Base-by-base conservation (phyloP, 352 stramenopile genomes). In the Globisporangium camurandrum region DNA sequence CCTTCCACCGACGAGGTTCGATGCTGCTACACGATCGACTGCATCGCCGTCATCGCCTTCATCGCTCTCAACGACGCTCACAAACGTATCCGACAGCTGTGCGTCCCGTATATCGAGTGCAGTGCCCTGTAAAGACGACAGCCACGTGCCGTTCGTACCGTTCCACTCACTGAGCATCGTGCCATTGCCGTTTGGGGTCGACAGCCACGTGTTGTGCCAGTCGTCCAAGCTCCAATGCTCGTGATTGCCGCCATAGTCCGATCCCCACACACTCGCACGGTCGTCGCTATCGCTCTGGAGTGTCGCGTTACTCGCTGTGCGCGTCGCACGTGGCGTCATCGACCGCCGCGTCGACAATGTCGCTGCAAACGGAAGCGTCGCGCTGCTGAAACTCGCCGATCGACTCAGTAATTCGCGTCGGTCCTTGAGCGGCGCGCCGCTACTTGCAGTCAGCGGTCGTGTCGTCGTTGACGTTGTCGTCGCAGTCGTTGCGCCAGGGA, bases 131-230 rank as follows among this genome's bases (percentile, higher is more conserved):
- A 55, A 43, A 23, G 61, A 72, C 30, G 64, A 68, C 19, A 66
- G 44, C 59, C 62, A 67, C 30, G 67, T 70, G 24, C 51, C 47
- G 22, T 64, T 56, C 36, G 62, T 62, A 16, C 36, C 42, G n/a
- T n/a, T n/a, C n/a, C n/a, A n/a, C 27, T 74, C 64, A 28, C 65
- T 70, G 26, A 72, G 51, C 56, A 72, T 68, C 23, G 62, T 75
- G 17, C 59, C 54, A 41, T 53, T 52, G 38, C 57, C 51, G 3
- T 54, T 59, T 11, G n/a, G n/a, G n/a, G n/a, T n/a, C n/a, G 68
- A 74, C 28, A 76, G 36, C 66, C 64, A 80, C 50, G 66, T 75
- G 34, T 51, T 40, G 51, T 57, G 70, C 27, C 40, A 59, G 9
- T 76, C 66, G 34, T 80, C 66, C 48, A 69, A 68, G 36, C 22